Evolutionary conservation across 495 filamentous ascomycete genomes (phyloP).

Genomic region (Aspergillus ostianus): DNA sequence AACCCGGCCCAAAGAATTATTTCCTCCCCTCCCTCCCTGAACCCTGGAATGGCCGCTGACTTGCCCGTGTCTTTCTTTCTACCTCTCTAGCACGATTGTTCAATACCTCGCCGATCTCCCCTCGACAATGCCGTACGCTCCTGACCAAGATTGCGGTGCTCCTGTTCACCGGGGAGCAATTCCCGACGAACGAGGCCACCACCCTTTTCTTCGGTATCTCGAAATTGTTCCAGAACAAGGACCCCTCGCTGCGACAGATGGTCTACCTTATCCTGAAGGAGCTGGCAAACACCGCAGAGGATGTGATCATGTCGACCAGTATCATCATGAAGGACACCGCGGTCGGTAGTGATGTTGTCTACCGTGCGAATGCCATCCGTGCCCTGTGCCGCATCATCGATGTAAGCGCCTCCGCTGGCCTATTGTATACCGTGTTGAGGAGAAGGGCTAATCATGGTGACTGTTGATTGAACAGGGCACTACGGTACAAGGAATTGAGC

Average conservation of each 20-base stretch:
- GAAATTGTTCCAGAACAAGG: slow-evolving; percentile 99
- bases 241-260: slow-evolving; percentile 97
- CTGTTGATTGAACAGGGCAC: slow-evolving; percentile 57
- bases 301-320: slow-evolving; percentile 99
- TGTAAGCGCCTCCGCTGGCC: slow-evolving; percentile 50
- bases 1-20: slow-evolving; percentile 10
- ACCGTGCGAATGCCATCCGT: slow-evolving; percentile 94
- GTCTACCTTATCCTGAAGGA: slow-evolving; percentile 98
- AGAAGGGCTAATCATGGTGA: slow-evolving; percentile 1
- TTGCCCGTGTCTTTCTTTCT: slow-evolving; percentile 7
- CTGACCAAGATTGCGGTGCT: slow-evolving; percentile 97
- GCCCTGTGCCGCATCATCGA: slow-evolving; percentile 97
- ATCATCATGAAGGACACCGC: slow-evolving; percentile 99
- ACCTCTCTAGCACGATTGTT: slow-evolving; percentile 79
- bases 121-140: slow-evolving; percentile 90
- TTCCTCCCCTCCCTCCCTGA: slow-evolving; percentile 23
- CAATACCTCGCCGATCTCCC: slow-evolving; percentile 93
- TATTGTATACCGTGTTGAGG: slow-evolving; percentile 2
- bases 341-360: slow-evolving; percentile 91
- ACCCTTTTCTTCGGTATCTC: slow-evolving; percentile 99
- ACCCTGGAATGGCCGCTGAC: slow-evolving; percentile 18
- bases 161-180: slow-evolving; percentile 93
- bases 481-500: slow-evolving; percentile 97
- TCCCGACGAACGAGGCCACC: slow-evolving; percentile 95
- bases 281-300: slow-evolving; percentile 91